Evolutionary conservation across 1,284 basidiomycete species (phyloP).

Genomic region (Cystobasidium slooffiae): DNA sequence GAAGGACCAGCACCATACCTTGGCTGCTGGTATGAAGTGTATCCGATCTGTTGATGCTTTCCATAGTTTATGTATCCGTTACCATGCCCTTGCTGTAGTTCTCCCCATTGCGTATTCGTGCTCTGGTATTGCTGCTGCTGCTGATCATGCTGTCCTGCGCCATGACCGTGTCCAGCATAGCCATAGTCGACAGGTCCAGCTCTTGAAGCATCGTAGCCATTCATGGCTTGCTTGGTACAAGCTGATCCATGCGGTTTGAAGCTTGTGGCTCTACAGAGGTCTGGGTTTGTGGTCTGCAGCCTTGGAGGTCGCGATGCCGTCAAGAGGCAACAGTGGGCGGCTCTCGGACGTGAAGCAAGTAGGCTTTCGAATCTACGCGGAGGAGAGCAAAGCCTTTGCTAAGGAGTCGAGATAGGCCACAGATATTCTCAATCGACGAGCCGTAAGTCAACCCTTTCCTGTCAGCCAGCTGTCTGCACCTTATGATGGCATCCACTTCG

Average conservation of each 20-base stretch:
- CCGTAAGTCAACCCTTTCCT: too few relatives aligned
- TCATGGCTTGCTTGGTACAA: not conserved
- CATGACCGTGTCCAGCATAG: not conserved
- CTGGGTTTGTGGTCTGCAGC: too few relatives aligned
- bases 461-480: too few relatives aligned
- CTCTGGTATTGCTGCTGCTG: not conserved
- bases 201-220: conserved; percentile 13
- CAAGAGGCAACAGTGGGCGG: too few relatives aligned
- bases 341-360: too few relatives aligned
- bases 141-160: conserved; percentile 1
- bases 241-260: not conserved
- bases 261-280: not conserved
- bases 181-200: not conserved
- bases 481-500: too few relatives aligned
- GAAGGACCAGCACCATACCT: not conserved
- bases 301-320: too few relatives aligned
- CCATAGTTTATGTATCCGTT: not conserved
- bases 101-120: not conserved
- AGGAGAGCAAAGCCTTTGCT: too few relatives aligned
- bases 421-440: too few relatives aligned
- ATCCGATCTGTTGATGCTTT: not conserved
- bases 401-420: too few relatives aligned
- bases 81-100: conserved; percentile 3
- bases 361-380: too few relatives aligned
- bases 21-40: not conserved